Evolutionary conservation across 2,329 filamentous ascomycete species (phyloP).

Genomic region (Microcyclospora tardicrescens): DNA sequence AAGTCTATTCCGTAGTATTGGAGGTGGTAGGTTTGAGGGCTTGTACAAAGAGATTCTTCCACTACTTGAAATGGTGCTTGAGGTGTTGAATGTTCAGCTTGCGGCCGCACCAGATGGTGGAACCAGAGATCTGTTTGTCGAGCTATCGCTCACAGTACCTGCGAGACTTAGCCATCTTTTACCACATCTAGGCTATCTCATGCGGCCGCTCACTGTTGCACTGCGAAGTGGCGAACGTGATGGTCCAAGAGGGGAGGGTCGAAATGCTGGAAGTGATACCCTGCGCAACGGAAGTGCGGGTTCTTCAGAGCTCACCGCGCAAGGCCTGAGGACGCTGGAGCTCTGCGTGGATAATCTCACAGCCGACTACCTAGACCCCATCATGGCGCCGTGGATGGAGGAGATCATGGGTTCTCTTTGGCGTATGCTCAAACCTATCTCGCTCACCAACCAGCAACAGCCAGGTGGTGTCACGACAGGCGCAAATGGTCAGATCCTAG

Average conservation of each 20-base stretch:
- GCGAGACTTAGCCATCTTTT: constrained; percentile 87
- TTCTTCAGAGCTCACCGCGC: constrained; percentile 65
- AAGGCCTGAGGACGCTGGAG: constrained; percentile 84
- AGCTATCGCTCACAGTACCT: constrained; percentile 90
- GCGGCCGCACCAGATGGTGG: constrained; percentile 79
- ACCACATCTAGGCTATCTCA: constrained; percentile 89
- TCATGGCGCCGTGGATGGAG: constrained; percentile 98
- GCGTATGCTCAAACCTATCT: constrained; percentile 84
- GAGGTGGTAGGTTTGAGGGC: constrained; percentile 92
- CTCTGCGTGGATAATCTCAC: constrained; percentile 97
- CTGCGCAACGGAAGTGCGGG: constrained; percentile 9
- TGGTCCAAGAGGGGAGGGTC: constrained; percentile 5
- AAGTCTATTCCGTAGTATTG: constrained; percentile 90
- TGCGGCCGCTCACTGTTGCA: constrained; percentile 94
- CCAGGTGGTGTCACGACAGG: constrained; percentile 5
- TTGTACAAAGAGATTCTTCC: constrained; percentile 97
- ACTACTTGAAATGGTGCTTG: constrained; percentile 89
- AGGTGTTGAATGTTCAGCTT: constrained; percentile 90
- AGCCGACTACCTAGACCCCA: constrained; percentile 92
- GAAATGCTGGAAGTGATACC: background rate
- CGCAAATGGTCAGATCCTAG: background rate
- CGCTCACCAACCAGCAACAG: constrained; percentile 50
- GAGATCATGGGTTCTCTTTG: constrained; percentile 97
- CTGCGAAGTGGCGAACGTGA: constrained; percentile 54
- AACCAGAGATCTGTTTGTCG: constrained; percentile 91